Evolutionary conservation across 306 rosid species (phyloP).

Genomic region (Gynostemma pentaphyllum): DNA sequence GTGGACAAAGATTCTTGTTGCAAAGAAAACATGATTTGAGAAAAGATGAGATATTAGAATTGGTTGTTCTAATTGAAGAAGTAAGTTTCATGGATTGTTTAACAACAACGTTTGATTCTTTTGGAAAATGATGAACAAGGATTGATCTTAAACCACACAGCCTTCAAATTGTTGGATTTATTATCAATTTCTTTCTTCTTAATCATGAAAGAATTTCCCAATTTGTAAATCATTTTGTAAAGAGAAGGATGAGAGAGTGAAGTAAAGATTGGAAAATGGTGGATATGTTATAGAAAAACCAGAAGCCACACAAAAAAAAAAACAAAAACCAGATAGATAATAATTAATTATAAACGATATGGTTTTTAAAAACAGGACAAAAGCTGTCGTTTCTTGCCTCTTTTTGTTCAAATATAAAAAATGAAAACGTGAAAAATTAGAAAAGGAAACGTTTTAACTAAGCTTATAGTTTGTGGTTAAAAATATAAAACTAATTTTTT

Average conservation of each 20-base stretch:
- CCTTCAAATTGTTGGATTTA: background rate
- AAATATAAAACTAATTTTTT: too few relatives aligned
- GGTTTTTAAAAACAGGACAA: background rate
- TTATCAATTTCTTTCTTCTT: background rate
- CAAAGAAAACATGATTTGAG: constrained; percentile 34
- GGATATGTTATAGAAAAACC: background rate
- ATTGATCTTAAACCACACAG: constrained; percentile 37
- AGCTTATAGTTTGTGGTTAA: background rate
- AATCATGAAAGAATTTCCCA: background rate
- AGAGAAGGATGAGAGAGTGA: background rate
- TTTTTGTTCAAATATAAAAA: too few relatives aligned
- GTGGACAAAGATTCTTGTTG: constrained; percentile 28
- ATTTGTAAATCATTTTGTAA: background rate
- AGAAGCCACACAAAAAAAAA: background rate
- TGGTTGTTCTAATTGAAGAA: background rate
- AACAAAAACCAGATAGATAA: background rate
- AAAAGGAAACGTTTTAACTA: background rate
- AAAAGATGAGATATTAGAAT: constrained; percentile 15
- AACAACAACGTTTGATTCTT: constrained; percentile 17
- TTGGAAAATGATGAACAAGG: constrained; percentile 13
- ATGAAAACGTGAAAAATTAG: constrained; percentile 5
- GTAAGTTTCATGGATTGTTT: constrained; percentile 15
- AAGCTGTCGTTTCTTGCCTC: background rate
- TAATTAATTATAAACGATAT: background rate
- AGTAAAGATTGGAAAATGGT: background rate